Evolutionary conservation across 306 rosid species (phyloP).

Genomic region (Leucaena leucocephala): DNA sequence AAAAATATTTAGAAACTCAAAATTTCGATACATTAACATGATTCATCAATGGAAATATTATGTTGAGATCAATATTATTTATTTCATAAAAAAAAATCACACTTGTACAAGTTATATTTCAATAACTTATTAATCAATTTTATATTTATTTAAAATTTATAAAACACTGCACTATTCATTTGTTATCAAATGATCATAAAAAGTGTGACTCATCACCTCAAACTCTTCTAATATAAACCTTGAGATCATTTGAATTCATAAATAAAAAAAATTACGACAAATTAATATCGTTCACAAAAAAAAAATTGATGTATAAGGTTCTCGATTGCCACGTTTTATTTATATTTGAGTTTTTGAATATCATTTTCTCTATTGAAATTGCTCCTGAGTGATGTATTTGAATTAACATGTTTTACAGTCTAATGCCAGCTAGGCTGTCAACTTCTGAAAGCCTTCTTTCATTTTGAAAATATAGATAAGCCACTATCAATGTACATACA

Average conservation of each 20-base stretch:
- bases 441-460: neutral
- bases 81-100: neutral
- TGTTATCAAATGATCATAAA: neutral
- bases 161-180: neutral
- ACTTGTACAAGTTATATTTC: neutral
- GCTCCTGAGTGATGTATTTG: too few species aligned
- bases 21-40: too few species aligned
- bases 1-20: too few species aligned
- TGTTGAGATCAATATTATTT: neutral
- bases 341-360: too few species aligned
- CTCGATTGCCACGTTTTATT: too few species aligned
- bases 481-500: neutral
- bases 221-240: too few species aligned
- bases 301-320: neutral
- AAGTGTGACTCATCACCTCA: neutral
- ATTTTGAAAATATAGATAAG: neutral
- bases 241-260: neutral
- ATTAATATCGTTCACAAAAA: neutral
- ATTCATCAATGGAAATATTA: too few species aligned
- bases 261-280: neutral
- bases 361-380: neutral
- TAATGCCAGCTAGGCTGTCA: too few species aligned
- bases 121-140: too few species aligned
- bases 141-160: too few species aligned
- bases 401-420: too few species aligned